These are phyloP conservation scores for Zygosaccharomyces kombuchaensis DNA, from an alignment of 805 yeast genomes.

Conservation along the genomic window DNA sequence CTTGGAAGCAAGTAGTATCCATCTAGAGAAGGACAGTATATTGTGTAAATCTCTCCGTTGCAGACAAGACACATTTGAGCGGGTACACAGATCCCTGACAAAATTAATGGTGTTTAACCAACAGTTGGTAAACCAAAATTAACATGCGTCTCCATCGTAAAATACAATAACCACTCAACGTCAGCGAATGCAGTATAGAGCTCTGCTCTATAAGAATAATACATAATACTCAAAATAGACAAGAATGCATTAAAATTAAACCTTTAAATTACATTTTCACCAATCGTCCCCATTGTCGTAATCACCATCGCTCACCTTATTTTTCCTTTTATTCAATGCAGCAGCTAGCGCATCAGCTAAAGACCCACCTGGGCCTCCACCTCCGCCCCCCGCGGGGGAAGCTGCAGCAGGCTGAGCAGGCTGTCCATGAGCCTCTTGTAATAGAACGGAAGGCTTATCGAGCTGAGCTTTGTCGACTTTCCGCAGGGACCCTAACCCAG, in stretches of 20 bases:
- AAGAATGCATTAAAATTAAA: background rate
- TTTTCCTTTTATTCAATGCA: conserved; percentile 78
- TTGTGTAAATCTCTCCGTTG: no score
- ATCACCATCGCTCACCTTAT: conserved; percentile 75
- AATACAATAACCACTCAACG: background rate
- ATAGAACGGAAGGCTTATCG: conserved; percentile 69
- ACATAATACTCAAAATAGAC: background rate
- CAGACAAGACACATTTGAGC: no score
- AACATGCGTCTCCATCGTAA: no score
- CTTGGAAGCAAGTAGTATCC: no score
- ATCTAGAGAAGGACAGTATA: no score
- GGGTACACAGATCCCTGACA: no score
- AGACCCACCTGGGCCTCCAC: conserved; percentile 44
- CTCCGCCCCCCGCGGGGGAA: conserved; percentile 33
- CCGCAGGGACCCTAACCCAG: conserved; percentile 61
- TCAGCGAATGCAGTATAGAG: background rate
- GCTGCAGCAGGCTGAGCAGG: conserved; percentile 24
- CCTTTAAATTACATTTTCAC: conserved; percentile 31
- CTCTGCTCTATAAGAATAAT: background rate
- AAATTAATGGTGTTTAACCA: no score
- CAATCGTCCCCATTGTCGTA: conserved; percentile 82
- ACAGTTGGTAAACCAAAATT: no score
- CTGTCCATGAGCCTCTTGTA: conserved; percentile 71
- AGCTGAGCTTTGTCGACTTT: conserved; percentile 80
- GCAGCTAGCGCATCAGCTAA: conserved; percentile 86